Evolutionary conservation across 2,329 filamentous ascomycete genomes (phyloP).

Genomic region (Ceratocystis papillata): DNA sequence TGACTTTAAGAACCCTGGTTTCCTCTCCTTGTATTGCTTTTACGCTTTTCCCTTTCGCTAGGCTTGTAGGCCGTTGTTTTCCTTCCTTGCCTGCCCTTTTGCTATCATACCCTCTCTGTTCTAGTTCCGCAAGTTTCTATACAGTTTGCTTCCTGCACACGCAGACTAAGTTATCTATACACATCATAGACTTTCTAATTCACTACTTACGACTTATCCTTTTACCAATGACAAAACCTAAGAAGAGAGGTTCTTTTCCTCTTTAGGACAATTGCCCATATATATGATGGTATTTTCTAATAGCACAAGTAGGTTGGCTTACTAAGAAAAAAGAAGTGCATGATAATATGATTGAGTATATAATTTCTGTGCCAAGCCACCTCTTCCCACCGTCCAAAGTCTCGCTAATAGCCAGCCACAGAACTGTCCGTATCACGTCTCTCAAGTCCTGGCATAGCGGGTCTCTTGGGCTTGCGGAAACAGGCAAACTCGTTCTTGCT

Average conservation of each 20-base stretch:
- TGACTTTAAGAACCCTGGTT: constrained; percentile 5
- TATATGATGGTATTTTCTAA: background rate
- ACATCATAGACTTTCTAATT: constrained; percentile 12
- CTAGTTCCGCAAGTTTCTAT: constrained; percentile 15
- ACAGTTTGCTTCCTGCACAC: constrained; percentile 10
- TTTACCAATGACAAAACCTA: background rate
- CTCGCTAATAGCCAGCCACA: background rate
- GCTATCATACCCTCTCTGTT: background rate
- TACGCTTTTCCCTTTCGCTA: background rate
- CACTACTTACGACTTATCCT: background rate
- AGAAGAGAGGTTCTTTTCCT: background rate
- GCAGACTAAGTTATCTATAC: constrained; percentile 1
- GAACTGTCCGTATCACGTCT: constrained; percentile 21
- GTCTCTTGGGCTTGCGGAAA: constrained; percentile 55
- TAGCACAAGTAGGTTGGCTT: background rate
- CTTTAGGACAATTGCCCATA: background rate
- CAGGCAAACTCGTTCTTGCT: constrained; percentile 82
- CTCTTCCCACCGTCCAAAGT: background rate
- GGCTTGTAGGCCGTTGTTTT: background rate
- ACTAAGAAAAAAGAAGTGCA: background rate
- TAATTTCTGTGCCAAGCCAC: background rate
- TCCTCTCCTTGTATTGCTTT: background rate
- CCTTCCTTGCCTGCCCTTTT: background rate
- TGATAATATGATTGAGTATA: background rate
- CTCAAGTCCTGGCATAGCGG: constrained; percentile 20